Evolutionary conservation across 768 basidiomycete species (phyloP), one percentile per base, ranked within the genome.

Genomic region (Daedaleopsis nitida): DNA sequence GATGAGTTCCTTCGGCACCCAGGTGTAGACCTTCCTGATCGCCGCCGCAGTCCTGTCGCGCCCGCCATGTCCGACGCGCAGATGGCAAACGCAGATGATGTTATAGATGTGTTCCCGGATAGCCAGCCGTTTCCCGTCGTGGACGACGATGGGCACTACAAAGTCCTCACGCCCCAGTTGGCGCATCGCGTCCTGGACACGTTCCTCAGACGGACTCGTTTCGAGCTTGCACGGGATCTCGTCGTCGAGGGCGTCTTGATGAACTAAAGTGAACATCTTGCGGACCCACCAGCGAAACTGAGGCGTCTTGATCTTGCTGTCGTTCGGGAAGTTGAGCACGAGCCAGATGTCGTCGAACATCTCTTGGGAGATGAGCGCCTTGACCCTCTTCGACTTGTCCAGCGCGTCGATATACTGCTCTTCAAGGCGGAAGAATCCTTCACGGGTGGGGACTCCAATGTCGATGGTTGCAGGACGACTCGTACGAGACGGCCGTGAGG

Each of bases 261-360:
- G 70, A 23, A 69, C 63, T 21, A 87, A 67, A 47, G 73, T 77
- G 70, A 93, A 93, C 86, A 88, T 92, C 78, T 89, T 90, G 68
- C 89, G 86, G 13, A 86, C 90, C 91, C 91, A 92, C 73, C 86
- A 91, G 44, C 89, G 82, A 72, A 92, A 92, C 68, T 91, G 89
- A 1, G 89, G 81, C 2, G 83, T 86, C 45, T 72, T 74, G 55
- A 79, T 60, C 60, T 78, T 76, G 23, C 76, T 77, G 27, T 76
- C 72, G 1, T 80, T 77, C 7, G 85, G 83, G 57, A 81, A 74
- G 39, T 82, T 79, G 24, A 92, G 77, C 21, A 88, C 85, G 64
- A 84, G 81, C 82, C 87, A 87, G 72, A 92, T 86, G 48, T 84
- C 77, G 75, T 88, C 86, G 69, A 91, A 91, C 79, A 87, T 78